These are phyloP conservation scores for Dryadomyces quercus-mongolicae DNA, from an alignment of 2,329 filamentous ascomycete species.

Conservation along the genomic window DNA sequence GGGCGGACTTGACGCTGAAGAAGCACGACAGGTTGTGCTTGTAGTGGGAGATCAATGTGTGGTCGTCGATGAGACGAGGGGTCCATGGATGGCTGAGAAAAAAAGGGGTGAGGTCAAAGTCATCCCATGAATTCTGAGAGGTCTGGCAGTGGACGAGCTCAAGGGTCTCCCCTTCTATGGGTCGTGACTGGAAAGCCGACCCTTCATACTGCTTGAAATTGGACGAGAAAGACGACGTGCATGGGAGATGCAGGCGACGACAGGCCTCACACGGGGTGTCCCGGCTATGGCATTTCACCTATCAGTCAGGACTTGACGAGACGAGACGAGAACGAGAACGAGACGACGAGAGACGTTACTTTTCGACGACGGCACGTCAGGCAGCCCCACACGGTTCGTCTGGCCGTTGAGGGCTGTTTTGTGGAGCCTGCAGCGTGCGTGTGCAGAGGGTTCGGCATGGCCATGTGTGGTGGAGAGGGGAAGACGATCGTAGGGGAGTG, in stretches of 20 bases:
- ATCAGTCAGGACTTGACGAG: no score
- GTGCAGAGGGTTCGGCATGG: no score
- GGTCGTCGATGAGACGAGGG: background rate
- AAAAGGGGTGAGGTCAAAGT: no score
- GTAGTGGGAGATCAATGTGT: constrained; percentile 5
- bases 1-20: constrained; percentile 4
- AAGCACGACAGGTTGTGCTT: constrained; percentile 6
- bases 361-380: constrained; percentile 9
- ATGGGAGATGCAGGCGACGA: constrained; percentile 5
- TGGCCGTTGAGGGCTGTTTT: no score
- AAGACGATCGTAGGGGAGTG: no score
- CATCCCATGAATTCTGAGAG: background rate
- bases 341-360: no score
- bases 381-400: constrained; percentile 8
- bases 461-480: no score
- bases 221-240: constrained; percentile 4
- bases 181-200: no score
- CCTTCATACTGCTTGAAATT: constrained; percentile 9
- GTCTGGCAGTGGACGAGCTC: no score
- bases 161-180: no score
- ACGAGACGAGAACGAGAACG: background rate
- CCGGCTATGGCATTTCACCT: constrained; percentile 8
- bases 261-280: constrained; percentile 7
- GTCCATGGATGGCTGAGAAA: no score
- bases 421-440: no score